Conservation (phyloP, 164 flowering plant genomes). For the Macadamia tetraphylla region DNA sequence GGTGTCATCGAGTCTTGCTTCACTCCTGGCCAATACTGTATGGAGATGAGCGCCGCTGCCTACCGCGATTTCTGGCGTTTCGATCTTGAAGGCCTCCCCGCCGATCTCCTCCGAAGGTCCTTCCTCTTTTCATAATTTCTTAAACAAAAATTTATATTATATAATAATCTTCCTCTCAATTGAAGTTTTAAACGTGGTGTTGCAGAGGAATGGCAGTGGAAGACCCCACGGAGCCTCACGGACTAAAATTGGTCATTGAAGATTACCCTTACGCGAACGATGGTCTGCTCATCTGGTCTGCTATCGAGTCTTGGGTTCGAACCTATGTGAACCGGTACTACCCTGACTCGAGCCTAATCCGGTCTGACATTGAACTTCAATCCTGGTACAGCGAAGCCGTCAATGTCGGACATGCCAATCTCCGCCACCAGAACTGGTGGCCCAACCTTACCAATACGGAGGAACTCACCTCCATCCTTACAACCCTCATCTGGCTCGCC, state of each 20-base stretch:
- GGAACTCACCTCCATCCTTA: constrained; percentile 55
- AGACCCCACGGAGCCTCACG: constrained; percentile 75
- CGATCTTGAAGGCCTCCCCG: constrained; percentile 78
- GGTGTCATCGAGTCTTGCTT: constrained; percentile 92
- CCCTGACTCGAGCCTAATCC: constrained; percentile 38
- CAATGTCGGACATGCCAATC: constrained; percentile 80
- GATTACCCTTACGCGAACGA: constrained; percentile 93
- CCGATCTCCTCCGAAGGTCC: constrained; percentile 83
- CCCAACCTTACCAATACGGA: constrained; percentile 42
- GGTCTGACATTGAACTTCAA: constrained; percentile 71
- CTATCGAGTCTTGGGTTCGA: constrained; percentile 66
- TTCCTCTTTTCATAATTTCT: not conserved
- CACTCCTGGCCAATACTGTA: constrained; percentile 74
- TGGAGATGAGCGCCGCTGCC: constrained; percentile 87
- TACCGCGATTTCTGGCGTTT: constrained; percentile 74
- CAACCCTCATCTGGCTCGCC: constrained; percentile 86
- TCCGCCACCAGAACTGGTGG: constrained; percentile 73
- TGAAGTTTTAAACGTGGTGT: no score
- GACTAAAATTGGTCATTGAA: constrained; percentile 57
- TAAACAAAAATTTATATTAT: not conserved
- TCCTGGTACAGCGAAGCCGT: constrained; percentile 84
- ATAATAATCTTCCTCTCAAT: no score
- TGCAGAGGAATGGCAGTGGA: constrained; percentile 77
- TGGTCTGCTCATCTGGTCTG: constrained; percentile 84
- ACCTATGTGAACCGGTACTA: constrained; percentile 69